phyloP scores from a whole-genome alignment of 331 rosid genomes.

The Prunus yedoensis region DNA sequence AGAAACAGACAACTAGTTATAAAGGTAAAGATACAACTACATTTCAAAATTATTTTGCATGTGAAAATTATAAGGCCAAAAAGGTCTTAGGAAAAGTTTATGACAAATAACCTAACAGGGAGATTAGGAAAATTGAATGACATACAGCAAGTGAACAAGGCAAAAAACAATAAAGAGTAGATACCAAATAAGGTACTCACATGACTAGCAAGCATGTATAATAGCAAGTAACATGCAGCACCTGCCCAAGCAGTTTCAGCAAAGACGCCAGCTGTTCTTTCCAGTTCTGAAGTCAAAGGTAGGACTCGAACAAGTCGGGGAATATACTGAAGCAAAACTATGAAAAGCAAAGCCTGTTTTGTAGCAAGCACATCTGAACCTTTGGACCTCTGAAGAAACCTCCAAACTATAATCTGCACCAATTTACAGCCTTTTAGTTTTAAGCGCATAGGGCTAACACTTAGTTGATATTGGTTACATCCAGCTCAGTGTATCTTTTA shows the following conservation, averaged over 20 bases:
- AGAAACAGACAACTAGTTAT: background rate
- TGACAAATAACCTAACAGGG: conserved; percentile 14
- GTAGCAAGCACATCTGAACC: conserved; percentile 82
- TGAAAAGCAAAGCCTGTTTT: conserved; percentile 82
- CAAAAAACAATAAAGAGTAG: conserved; percentile 8
- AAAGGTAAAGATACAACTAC: background rate
- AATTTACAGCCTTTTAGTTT: conserved; percentile 10
- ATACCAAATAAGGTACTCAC: conserved; percentile 49
- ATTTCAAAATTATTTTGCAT: background rate
- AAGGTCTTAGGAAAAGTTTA: conserved; percentile 8
- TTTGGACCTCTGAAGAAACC: conserved; percentile 71
- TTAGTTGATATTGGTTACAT: background rate
- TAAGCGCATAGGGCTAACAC: background rate
- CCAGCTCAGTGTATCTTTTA: background rate
- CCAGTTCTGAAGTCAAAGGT: conserved; percentile 88
- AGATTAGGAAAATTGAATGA: conserved; percentile 11
- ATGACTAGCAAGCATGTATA: conserved; percentile 98
- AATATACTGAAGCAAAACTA: conserved; percentile 78
- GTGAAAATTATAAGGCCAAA: background rate
- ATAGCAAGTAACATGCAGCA: conserved; percentile 87
- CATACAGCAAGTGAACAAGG: conserved; percentile 15
- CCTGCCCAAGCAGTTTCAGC: conserved; percentile 99
- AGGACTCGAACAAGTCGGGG: conserved; percentile 81
- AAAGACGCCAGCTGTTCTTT: conserved; percentile 94
- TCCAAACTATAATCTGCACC: conserved; percentile 90